These are phyloP conservation scores for Linum tenue DNA, from an alignment of 345 rosid species.

Conservation along the genomic window DNA sequence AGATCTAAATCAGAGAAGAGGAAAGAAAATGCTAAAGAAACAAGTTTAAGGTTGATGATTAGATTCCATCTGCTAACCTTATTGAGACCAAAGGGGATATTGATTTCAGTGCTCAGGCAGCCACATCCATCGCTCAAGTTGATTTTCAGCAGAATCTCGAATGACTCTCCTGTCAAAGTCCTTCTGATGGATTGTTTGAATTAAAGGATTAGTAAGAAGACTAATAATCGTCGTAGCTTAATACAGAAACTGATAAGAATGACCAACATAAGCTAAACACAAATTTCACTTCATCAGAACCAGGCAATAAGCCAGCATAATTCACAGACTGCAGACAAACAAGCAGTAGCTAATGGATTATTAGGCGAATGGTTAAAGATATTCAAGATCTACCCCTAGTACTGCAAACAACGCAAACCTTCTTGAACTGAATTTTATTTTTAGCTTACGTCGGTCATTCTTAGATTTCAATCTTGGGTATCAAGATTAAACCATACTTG, in stretches of 20 bases:
- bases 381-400: no score
- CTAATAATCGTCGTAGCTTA: not conserved
- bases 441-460: not conserved
- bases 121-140: constrained; percentile 78
- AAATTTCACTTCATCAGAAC: not conserved
- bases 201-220: not conserved
- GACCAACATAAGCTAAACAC: not conserved
- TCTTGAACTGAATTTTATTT: no score
- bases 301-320: not conserved
- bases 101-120: constrained; percentile 44
- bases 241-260: not conserved
- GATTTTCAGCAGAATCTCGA: constrained; percentile 60
- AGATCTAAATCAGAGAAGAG: not conserved
- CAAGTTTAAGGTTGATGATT: not conserved
- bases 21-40: not conserved
- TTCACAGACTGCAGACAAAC: not conserved
- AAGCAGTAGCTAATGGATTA: not conserved
- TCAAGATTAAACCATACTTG: no score
- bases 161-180: constrained; percentile 48
- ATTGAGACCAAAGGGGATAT: constrained; percentile 50
- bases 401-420: no score
- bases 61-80: constrained; percentile 39
- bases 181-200: constrained; percentile 43
- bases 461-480: not conserved
- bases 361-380: not conserved